Evolutionary conservation across 2,329 filamentous ascomycete genomes (phyloP).

Genomic region (Metarhizium rileyi): DNA sequence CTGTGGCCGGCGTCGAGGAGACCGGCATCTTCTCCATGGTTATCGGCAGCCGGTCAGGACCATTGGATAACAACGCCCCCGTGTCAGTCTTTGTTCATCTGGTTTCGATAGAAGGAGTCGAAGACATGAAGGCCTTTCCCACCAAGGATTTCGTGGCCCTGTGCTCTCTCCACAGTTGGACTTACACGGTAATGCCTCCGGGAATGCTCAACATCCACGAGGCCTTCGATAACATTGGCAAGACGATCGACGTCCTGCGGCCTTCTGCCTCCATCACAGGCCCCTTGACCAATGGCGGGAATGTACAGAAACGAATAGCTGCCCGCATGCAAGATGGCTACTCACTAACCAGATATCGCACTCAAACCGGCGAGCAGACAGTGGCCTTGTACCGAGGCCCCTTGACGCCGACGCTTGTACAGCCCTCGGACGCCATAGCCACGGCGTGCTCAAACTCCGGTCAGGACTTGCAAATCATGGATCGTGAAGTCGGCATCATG

Average conservation of each 20-base stretch:
- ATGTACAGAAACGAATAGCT: conserved; percentile 11
- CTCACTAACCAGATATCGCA: conserved; percentile 23
- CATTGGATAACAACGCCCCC: conserved; percentile 15
- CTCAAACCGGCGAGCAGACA: conserved; percentile 29
- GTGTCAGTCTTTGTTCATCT: conserved; percentile 25
- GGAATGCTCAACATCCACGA: conserved; percentile 23
- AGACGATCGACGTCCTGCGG: conserved; percentile 7
- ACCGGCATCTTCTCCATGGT: conserved; percentile 25
- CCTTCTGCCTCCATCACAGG: not conserved
- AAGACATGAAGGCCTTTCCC: not conserved
- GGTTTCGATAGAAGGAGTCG: conserved; percentile 22
- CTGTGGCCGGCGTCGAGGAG: conserved; percentile 24
- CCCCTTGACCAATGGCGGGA: not conserved
- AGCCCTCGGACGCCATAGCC: not conserved
- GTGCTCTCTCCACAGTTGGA: conserved; percentile 30
- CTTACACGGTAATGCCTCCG: conserved; percentile 26
- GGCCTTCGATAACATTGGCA: conserved; percentile 18
- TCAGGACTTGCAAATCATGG: conserved; percentile 29
- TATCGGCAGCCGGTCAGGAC: conserved; percentile 23
- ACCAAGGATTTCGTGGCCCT: conserved; percentile 17
- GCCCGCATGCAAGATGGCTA: conserved; percentile 24
- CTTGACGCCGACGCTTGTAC: conserved; percentile 21
- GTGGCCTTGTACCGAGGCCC: conserved; percentile 28
- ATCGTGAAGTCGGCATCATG: conserved; percentile 28
- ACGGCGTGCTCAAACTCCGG: conserved; percentile 16